phyloP scores from a whole-genome alignment of 179 eudicot species.

The Sideroxylon spinosum region DNA sequence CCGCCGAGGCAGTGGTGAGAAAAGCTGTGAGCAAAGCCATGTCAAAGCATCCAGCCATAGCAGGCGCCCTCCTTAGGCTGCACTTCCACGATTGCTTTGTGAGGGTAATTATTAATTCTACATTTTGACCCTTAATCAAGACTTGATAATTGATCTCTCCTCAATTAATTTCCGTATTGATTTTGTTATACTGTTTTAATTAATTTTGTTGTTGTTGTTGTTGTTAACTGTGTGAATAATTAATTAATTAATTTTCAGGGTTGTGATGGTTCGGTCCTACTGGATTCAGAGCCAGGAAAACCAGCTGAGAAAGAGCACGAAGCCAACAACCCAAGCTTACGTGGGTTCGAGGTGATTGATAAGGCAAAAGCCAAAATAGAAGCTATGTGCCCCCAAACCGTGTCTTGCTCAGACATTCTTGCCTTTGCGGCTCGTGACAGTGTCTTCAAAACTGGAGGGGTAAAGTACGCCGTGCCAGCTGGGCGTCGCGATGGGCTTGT shows the following conservation, averaged over 20 bases:
- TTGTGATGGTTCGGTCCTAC: constrained; percentile 39
- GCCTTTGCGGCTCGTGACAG: constrained; percentile 45
- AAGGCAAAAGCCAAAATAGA: constrained; percentile 37
- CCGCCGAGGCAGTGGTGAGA: no score
- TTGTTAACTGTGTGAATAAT: no score
- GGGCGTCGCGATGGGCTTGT: constrained; percentile 38
- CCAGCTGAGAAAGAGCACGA: constrained; percentile 30
- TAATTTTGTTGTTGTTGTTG: no score
- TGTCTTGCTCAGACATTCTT: constrained; percentile 39
- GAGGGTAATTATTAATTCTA: background rate
- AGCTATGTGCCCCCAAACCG: constrained; percentile 27
- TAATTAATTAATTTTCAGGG: no score
- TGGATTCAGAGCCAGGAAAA: constrained; percentile 27
- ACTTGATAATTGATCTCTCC: no score
- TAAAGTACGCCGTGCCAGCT: constrained; percentile 22
- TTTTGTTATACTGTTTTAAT: no score
- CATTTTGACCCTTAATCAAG: no score
- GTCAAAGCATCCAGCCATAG: background rate
- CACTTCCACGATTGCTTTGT: background rate
- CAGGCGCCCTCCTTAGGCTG: background rate
- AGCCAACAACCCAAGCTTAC: constrained; percentile 29
- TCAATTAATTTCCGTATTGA: no score
- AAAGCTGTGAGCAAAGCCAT: no score
- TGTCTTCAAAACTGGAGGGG: constrained; percentile 20
- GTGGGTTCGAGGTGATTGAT: constrained; percentile 41